These are phyloP conservation scores for Arxiozyma heterogenica DNA, from an alignment of 1,139 yeast genomes.

Conservation along the genomic window DNA sequence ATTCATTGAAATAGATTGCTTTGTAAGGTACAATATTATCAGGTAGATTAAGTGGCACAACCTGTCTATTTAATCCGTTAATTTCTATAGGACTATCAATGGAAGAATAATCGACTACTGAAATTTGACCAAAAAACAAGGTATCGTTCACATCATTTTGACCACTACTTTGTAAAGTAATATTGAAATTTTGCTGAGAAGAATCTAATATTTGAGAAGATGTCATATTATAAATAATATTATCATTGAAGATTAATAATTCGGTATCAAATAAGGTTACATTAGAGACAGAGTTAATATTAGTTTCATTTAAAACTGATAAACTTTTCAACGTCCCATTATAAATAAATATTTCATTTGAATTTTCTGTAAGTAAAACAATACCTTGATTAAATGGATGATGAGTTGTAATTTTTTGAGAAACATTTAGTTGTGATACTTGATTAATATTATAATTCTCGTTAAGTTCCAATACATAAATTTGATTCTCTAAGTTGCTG, in stretches of 20 bases:
- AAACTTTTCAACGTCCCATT: slow-evolving; percentile 24
- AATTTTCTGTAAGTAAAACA: background rate
- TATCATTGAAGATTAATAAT: slow-evolving; percentile 21
- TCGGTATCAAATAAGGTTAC: slow-evolving; percentile 23
- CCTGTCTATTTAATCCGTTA: background rate
- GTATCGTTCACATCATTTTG: slow-evolving; percentile 21
- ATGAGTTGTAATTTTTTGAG: slow-evolving; percentile 13
- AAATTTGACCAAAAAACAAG: slow-evolving; percentile 34
- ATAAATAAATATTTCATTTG: slow-evolving; percentile 17
- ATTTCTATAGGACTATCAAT: background rate
- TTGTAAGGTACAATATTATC: slow-evolving; percentile 13
- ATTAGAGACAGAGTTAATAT: slow-evolving; percentile 12
- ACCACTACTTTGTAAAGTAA: slow-evolving; percentile 27
- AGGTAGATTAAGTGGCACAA: background rate
- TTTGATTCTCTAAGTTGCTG: slow-evolving; percentile 22
- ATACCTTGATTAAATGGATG: slow-evolving; percentile 7
- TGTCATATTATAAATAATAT: slow-evolving; percentile 19
- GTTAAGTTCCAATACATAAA: slow-evolving; percentile 14
- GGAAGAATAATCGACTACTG: background rate
- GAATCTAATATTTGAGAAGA: slow-evolving; percentile 8
- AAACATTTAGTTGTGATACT: slow-evolving; percentile 8
- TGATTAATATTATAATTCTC: slow-evolving; percentile 11
- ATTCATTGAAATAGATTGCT: slow-evolving; percentile 23
- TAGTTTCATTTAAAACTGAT: background rate
- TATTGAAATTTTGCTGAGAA: slow-evolving; percentile 20